Evolutionary conservation across 2,329 filamentous ascomycete species (phyloP).

Genomic region (Coleophoma eucalyptorum): DNA sequence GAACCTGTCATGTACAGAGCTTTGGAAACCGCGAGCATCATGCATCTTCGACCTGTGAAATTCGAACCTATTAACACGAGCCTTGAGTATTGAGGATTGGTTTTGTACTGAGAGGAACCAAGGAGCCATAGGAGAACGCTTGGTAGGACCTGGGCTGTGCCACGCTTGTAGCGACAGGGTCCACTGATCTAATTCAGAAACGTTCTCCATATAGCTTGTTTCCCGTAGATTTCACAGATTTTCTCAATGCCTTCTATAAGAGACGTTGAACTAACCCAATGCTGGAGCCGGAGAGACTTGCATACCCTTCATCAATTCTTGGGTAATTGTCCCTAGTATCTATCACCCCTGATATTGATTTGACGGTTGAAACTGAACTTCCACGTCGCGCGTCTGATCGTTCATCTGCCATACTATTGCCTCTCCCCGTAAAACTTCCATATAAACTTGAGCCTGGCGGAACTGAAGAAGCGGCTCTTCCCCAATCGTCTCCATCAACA

Average conservation of each 20-base stretch:
- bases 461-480: slow-evolving; percentile 35
- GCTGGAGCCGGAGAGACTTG: slow-evolving; percentile 29
- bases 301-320: slow-evolving; percentile 30
- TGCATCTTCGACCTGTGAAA: slow-evolving; percentile 18
- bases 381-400: slow-evolving; percentile 28
- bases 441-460: slow-evolving; percentile 45
- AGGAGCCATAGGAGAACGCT: too few relatives aligned
- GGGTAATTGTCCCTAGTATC: slow-evolving; percentile 25
- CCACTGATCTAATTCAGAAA: too few relatives aligned
- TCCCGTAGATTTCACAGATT: too few relatives aligned
- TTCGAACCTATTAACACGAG: slow-evolving; percentile 5
- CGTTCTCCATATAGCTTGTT: too few relatives aligned
- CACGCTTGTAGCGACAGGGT: too few relatives aligned
- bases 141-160: too few relatives aligned
- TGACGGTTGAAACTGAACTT: slow-evolving; percentile 36
- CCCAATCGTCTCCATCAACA: slow-evolving; percentile 41
- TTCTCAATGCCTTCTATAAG: neutral
- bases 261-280: slow-evolving; percentile 22
- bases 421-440: slow-evolving; percentile 35
- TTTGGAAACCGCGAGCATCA: slow-evolving; percentile 24
- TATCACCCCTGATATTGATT: slow-evolving; percentile 41
- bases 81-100: too few relatives aligned
- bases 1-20: slow-evolving; percentile 28
- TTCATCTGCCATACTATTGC: slow-evolving; percentile 16
- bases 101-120: too few relatives aligned